Evolutionary conservation across 805 yeast genomes (phyloP), one percentile per base, ranked within the genome.

Genomic region (Komagataella pseudopastoris): DNA sequence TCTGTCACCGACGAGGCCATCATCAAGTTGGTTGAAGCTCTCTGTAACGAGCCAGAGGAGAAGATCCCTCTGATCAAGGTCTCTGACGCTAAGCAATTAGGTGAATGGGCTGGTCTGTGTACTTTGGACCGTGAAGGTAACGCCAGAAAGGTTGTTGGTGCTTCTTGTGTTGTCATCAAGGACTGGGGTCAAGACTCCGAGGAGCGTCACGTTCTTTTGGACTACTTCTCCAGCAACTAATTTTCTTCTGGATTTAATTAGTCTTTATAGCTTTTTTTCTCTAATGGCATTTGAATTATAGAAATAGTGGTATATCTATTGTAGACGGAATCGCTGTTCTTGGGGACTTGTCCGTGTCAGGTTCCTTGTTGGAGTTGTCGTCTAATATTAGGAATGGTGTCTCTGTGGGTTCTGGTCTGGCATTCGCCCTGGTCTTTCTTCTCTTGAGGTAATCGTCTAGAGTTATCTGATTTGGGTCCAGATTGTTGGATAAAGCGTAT

Each of bases 91-190:
- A 93, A 93, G 85, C 87, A 88, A 81, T 84, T 93, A 72, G 99
- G 99, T 83, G 98, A 93, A 83, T 93, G 99, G 99, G 98, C 98
- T 70, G 99, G 99, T 86, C 82, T 93, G 66, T 93, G 96, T 81
- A 88, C 89, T 79, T 84, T 91, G 69, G 98, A 93, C 95, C 88
- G 96, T 80, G 98, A 93, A 69, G 99, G 99, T 80, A 89, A 91
- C 82, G 96, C 98, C 78, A 89, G 97, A 83, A 93, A 93, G 88
- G 98, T 93, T 68, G 99, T 93, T 74, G 99, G 99, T 79, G 95
- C 96, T 77, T 90, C 98, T 67, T 91, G 96, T 77, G 97, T 91
- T 71, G 99, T 93, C 68, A 88, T 93, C 83, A 90, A 87, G 84
- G 85, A 89, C 95, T 93, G 98, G 98, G 99, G 99, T 88, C 96